Evolutionary conservation across 1,139 yeast genomes (phyloP), one percentile per base, ranked within the genome.

Genomic region (Yamadazyma sp.): DNA sequence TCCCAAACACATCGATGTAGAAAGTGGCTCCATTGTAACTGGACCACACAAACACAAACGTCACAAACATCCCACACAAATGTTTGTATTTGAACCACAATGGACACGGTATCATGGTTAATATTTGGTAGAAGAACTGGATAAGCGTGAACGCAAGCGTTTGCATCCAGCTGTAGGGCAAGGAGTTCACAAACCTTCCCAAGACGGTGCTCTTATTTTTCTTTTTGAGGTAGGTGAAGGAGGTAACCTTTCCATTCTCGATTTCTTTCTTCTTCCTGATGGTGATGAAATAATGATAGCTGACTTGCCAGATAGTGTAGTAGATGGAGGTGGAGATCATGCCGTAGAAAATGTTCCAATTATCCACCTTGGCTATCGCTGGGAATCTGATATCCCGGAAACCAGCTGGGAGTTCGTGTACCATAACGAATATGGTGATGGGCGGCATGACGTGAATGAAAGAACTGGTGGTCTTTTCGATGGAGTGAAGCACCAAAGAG

Each of bases 381-480:
- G 95, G 92, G 56, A 87, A 92, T 41, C 96, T 68, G 35, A 50
- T 52, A 4, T 63, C 47, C 44, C 80, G 72, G 53, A 69, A 82
- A 0, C 76, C 83, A 12, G 64, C 58, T 0, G 82, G 76, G n/a
- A 89, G 56, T 47, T 84, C 83, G 64, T 91, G 97, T 3, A 87
- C 87, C 42, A 92, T 81, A 31, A 87, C 92, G 66, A 87, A 91
- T 77, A 89, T 75, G 2, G 91, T 84, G 23, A 83, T 78, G 0
- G 97, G 96, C 1, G 98, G 98, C 68, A 87, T 77, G 12, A 92
- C 75, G 56, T 92, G 98, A 47, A 92, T 91, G 53, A 88, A 87
- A 4, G 96, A 82, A 12, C 92, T 81, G 1, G 98, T 91, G n/a
- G 92, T 87, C 61, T 92, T 91, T 48, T 91, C 98, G 47, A 92